Conservation (phyloP, 352 stramenopile genomes). For the Blastocystis sp. region DNA sequence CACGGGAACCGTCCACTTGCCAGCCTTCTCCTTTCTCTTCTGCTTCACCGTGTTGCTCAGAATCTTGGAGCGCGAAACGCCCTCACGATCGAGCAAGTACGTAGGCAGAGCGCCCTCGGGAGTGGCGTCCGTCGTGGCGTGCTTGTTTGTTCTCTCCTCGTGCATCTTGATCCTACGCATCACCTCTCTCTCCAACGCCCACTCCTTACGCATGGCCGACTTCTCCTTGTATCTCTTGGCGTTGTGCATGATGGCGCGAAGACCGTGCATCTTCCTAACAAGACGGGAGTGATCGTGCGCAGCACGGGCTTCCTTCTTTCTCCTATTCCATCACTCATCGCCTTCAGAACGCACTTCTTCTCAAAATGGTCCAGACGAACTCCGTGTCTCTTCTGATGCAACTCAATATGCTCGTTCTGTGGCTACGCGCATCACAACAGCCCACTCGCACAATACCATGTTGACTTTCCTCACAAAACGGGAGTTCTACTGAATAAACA, state of each 20-base stretch:
- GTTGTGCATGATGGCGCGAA: constrained; percentile 98
- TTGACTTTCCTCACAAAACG: constrained; percentile 42
- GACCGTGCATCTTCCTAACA: constrained; percentile 94
- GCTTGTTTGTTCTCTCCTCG: constrained; percentile 96
- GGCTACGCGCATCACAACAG: constrained; percentile 69
- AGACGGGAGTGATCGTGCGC: constrained; percentile 94
- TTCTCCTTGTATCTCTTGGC: constrained; percentile 99
- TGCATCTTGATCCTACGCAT: constrained; percentile 86
- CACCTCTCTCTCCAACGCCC: background rate
- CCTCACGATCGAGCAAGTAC: constrained; percentile 98
- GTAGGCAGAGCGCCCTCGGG: constrained; percentile 92
- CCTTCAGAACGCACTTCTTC: constrained; percentile 70
- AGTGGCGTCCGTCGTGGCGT: constrained; percentile 93
- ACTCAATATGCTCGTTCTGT: constrained; percentile 98
- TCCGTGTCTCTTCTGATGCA: constrained; percentile 96
- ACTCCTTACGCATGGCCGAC: constrained; percentile 97
- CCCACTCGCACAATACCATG: constrained; percentile 25
- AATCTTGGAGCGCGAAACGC: constrained; percentile 95
- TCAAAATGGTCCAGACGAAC: constrained; percentile 93
- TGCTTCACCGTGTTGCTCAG: constrained; percentile 99
- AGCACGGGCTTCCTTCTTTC: constrained; percentile 96
- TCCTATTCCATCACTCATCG: constrained; percentile 73
- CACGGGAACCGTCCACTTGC: constrained; percentile 99
- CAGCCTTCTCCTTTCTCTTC: constrained; percentile 99
- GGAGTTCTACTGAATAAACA: constrained; percentile 38